Evolutionary conservation across 495 filamentous ascomycete species (phyloP).

Genomic region (Aspergillus ellipticus): DNA sequence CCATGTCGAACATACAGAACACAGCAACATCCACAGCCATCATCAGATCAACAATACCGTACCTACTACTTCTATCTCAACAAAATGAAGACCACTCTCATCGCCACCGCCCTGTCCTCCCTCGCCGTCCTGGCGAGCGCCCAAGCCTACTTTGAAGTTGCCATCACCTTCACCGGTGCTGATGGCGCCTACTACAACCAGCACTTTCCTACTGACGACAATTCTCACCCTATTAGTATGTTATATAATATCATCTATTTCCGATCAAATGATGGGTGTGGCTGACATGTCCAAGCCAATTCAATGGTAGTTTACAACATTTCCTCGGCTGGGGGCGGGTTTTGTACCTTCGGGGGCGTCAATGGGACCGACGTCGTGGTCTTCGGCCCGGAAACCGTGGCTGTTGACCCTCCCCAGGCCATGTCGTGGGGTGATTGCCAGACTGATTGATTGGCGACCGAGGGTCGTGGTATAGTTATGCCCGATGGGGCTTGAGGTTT

Average conservation of each 20-base stretch:
- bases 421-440: neutral
- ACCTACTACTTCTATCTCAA: too few relatives aligned
- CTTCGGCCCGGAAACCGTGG: neutral
- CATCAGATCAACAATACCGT: too few relatives aligned
- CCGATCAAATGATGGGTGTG: neutral
- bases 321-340: neutral
- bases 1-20: too few relatives aligned
- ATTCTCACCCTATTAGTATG: neutral
- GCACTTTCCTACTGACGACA: neutral
- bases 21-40: too few relatives aligned
- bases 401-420: neutral
- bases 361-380: neutral
- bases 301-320: neutral
- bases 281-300: neutral
- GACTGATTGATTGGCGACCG: neutral
- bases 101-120: neutral
- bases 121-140: neutral
- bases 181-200: neutral
- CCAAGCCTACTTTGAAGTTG: neutral
- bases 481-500: neutral
- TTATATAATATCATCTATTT: neutral
- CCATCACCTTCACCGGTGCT: neutral
- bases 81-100: neutral
- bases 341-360: neutral
- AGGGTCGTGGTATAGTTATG: too few relatives aligned